Base-by-base conservation (phyloP, 2,329 filamentous ascomycete species). In the Fusarium chlamydosporum region DNA sequence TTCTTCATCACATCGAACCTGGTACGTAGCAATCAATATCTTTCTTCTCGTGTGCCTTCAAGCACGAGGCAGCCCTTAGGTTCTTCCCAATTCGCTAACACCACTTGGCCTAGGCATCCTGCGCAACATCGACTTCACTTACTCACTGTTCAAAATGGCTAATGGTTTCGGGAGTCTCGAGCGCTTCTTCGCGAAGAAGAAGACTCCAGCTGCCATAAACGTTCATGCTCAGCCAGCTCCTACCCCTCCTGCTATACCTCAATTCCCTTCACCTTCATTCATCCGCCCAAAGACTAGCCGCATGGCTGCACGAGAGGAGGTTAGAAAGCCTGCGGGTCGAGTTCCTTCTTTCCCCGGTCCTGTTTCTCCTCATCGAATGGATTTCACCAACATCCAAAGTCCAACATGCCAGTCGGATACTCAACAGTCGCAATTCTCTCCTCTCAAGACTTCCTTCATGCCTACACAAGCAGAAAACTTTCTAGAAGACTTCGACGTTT, bases 261-360 rank as follows among this genome's bases (percentile, higher is more conserved):
- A 79, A 50, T 87, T 86, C 65, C 85, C 85, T 6, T 80, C 80
- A 20, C 82, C 85, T 8, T 85, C 85, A 1, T 89, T 86, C 68
- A 85, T 89, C 65, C 81, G 84, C 45, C 87, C 87, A 27, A 88
- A 81, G 37, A 80, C 82, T 16, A 81, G 79, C 56, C 82, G 84
- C 26, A 89, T 89, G 87, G 77, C 82, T 46, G 86, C 87, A n/a
- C 82, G 87, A 47, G 83, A 88, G 47, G 85, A 85, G 72, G 70
- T 78, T 18, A 75, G 76, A 33, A 66, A 76, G 45, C 68, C 74
- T 26, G 48, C 68, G 34, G 61, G 68, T 40, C 74, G 77, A 54
- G 76, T 76, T 33, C 76, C 75, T 46, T 78, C 74, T 33, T 66
- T 75, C 11, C 73, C 69, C 4, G 58, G 72, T 16, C 42, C 61